Evolutionary conservation across 352 stramenopile species (phyloP).

Genomic region (Phytophthora podocarpi): DNA sequence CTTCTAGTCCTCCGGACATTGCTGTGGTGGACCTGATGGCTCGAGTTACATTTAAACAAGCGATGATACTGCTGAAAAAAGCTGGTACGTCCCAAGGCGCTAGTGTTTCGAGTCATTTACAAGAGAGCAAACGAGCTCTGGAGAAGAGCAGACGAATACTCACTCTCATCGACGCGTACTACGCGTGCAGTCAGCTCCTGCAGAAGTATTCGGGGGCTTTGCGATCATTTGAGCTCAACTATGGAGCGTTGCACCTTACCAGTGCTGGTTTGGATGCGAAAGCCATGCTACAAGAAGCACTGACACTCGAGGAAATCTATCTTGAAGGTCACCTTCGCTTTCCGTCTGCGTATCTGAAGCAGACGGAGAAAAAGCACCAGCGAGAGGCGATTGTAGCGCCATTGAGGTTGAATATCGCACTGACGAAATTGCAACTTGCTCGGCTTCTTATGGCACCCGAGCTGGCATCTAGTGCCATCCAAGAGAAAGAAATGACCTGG

Average conservation of each 20-base stretch:
- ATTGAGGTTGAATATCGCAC: slow-evolving; percentile 31
- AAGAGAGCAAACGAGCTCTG: slow-evolving; percentile 24
- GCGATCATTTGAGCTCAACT: neutral
- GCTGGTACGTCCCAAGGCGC: neutral
- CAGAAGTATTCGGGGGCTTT: slow-evolving; percentile 23
- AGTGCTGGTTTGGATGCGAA: neutral
- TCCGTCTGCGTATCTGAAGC: neutral
- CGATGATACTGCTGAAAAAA: slow-evolving; percentile 27
- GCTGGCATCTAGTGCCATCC: slow-evolving; percentile 29
- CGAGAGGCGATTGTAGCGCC: slow-evolving; percentile 20
- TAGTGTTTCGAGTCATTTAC: slow-evolving; percentile 1
- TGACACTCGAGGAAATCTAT: slow-evolving; percentile 15
- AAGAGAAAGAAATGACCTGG: slow-evolving; percentile 71
- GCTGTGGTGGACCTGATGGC: slow-evolving; percentile 32
- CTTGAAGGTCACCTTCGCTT: neutral
- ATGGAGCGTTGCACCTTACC: neutral
- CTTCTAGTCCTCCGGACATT: slow-evolving; percentile 17
- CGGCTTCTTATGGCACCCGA: slow-evolving; percentile 43
- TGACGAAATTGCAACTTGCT: slow-evolving; percentile 45
- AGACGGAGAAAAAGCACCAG: slow-evolving; percentile 7
- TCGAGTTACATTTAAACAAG: slow-evolving; percentile 42
- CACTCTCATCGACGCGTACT: slow-evolving; percentile 19
- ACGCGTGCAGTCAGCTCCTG: slow-evolving; percentile 18
- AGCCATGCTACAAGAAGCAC: slow-evolving; percentile 24
- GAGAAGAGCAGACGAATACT: slow-evolving; percentile 26